Base-by-base conservation (phyloP, 495 filamentous ascomycete genomes). In the Talaromyces borbonicus region DNA sequence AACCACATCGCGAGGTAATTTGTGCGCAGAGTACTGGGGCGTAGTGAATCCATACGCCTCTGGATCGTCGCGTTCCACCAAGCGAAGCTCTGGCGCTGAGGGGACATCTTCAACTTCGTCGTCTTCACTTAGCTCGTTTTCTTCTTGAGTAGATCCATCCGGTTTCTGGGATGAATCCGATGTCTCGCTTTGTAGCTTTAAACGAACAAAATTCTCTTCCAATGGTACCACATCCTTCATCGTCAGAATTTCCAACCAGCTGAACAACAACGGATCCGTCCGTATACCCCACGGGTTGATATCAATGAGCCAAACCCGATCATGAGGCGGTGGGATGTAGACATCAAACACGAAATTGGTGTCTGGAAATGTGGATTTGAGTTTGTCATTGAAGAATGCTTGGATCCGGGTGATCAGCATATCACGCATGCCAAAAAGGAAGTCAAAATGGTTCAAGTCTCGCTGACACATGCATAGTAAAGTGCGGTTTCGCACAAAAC, bases 271-370 rank as follows among this genome's bases (percentile, higher is more conserved):
- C 8, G 86, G 79, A 59, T 99, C 92, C 0, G 92, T 99, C 46
- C 87, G 63, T 42, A 77, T 80, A 8, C 92, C 93, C 85, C 92
- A 99, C 0, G 92, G 87, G 52, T 99, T 97, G 43, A 99, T 80
- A 59, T 99, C 92, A 26, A 97, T 80, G 20, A 99, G 66, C 69
- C 90, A 83, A 0, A 93, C 87, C 16, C 80, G 68, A 52, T 82
- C 73, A 46, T 84, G 77, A 4, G 85, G 83, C 37, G 83, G 79
- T 3, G 87, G 90, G 8, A 97, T 72, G 52, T 96, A 97, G 18
- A 77, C 84, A 61, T 99, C 92, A 51, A 99, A 95, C 0, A 80
- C 78, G 48, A 92, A 97, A 59, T 78, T 81, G 5, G 74, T 67
- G 53, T 96, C 93, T 0, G 83, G 83, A 60, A 97, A 97, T 0